Conservation (phyloP, 345 rosid genomes). For the Clausena lansium region DNA sequence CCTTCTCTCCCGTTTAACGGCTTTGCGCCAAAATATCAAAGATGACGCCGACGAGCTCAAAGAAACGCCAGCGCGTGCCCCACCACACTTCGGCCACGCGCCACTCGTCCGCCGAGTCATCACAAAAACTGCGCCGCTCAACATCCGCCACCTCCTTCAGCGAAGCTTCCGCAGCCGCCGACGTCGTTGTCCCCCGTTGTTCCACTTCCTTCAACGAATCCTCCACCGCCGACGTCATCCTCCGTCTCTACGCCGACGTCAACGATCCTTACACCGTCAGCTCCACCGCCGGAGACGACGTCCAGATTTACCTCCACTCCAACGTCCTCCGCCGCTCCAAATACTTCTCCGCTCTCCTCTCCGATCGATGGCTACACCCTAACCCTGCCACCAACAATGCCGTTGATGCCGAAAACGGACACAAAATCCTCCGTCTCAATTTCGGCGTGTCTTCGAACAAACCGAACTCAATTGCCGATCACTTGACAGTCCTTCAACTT, state of each 20-base stretch:
- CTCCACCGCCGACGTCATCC: conserved; percentile 49
- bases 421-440: conserved; percentile 19
- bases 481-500: conserved; percentile 44
- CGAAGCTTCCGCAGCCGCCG: neutral
- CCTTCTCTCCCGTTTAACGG: too few species aligned
- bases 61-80: conserved; percentile 40
- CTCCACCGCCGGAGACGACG: conserved; percentile 22
- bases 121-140: conserved; percentile 40
- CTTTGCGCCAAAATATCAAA: neutral
- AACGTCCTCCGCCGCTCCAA: conserved; percentile 49
- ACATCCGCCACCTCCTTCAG: conserved; percentile 22
- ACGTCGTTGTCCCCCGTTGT: neutral
- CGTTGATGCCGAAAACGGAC: neutral
- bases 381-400: neutral
- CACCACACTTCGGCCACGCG: conserved; percentile 25
- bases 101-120: conserved; percentile 28
- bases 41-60: conserved; percentile 30
- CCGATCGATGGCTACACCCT: conserved; percentile 54
- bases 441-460: conserved; percentile 27
- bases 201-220: conserved; percentile 37
- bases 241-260: conserved; percentile 34
- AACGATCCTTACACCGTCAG: conserved; percentile 17
- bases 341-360: conserved; percentile 59
- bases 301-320: conserved; percentile 64
- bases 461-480: conserved; percentile 32